These are phyloP conservation scores for Gossypium mustelinum DNA, from an alignment of 345 rosid genomes.

Conservation along the genomic window DNA sequence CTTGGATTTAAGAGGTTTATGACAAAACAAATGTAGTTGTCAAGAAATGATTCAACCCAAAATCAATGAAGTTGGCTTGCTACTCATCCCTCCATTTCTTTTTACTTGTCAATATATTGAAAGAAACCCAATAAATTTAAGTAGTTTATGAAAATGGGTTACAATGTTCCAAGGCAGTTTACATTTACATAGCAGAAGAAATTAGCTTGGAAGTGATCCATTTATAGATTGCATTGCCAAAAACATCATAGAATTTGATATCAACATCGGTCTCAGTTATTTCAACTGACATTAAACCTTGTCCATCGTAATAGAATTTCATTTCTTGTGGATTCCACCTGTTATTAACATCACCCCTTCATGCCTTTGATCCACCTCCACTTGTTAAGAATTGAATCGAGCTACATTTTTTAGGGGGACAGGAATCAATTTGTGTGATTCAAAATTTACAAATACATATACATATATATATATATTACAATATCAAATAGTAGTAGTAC, in stretches of 20 bases:
- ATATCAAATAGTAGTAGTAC: constrained; percentile 18
- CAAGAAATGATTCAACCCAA: too few relatives aligned
- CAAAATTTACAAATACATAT: too few relatives aligned
- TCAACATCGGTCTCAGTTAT: constrained; percentile 27
- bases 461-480: background rate
- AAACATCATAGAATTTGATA: constrained; percentile 43
- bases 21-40: too few relatives aligned
- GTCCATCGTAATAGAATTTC: constrained; percentile 66
- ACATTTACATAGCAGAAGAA: background rate
- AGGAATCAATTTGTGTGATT: too few relatives aligned
- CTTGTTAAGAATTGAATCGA: constrained; percentile 53
- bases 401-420: constrained; percentile 18
- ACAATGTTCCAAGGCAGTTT: background rate
- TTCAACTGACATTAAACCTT: constrained; percentile 66
- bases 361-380: constrained; percentile 84
- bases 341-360: constrained; percentile 40
- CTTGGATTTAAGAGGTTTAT: too few relatives aligned
- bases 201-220: constrained; percentile 32
- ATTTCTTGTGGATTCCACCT: constrained; percentile 52
- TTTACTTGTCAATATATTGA: too few relatives aligned
- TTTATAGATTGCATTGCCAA: constrained; percentile 48
- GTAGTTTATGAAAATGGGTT: too few relatives aligned
- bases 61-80: too few relatives aligned
- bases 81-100: too few relatives aligned
- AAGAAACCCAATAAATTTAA: too few relatives aligned